Evolutionary conservation across 257 asterid species (phyloP).

Genomic region (Solanum dulcamara): DNA sequence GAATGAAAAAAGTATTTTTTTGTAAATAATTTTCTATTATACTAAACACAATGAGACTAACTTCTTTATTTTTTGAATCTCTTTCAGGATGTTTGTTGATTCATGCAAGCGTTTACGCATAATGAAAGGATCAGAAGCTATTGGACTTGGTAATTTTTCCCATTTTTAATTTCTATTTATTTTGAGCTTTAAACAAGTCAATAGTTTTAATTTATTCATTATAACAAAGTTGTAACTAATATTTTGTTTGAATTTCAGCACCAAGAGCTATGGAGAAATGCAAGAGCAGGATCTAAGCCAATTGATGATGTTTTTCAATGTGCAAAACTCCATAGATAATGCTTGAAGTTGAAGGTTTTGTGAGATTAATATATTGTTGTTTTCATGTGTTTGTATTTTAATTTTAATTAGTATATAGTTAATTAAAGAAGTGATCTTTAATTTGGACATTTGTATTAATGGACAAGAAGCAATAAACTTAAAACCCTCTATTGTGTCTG

Average conservation of each 20-base stretch:
- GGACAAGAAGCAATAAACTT: conserved; percentile 51
- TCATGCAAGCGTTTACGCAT: conserved; percentile 50
- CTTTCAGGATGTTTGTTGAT: conserved; percentile 35
- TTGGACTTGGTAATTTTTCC: conserved; percentile 29
- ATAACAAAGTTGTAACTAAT: neutral
- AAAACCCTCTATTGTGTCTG: conserved; percentile 29
- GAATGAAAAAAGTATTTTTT: neutral
- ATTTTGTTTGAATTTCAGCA: conserved; percentile 21
- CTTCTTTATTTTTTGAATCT: neutral
- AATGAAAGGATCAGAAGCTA: conserved; percentile 48
- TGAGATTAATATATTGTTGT: conserved; percentile 6
- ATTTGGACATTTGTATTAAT: conserved; percentile 34
- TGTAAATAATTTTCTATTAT: no score
- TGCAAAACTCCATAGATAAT: neutral
- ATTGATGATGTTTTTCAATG: neutral
- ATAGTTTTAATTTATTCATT: neutral
- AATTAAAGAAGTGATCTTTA: neutral
- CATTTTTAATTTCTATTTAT: neutral
- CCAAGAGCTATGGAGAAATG: conserved; percentile 90
- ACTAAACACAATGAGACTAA: neutral
- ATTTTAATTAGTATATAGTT: conserved; percentile 11
- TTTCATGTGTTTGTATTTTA: conserved; percentile 38
- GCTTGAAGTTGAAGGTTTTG: conserved; percentile 1
- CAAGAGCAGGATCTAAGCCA: conserved; percentile 41
- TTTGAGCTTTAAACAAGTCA: neutral